Evolutionary conservation across 1,139 yeast genomes (phyloP).

Genomic region (Debaryomycetaceae sp.): DNA sequence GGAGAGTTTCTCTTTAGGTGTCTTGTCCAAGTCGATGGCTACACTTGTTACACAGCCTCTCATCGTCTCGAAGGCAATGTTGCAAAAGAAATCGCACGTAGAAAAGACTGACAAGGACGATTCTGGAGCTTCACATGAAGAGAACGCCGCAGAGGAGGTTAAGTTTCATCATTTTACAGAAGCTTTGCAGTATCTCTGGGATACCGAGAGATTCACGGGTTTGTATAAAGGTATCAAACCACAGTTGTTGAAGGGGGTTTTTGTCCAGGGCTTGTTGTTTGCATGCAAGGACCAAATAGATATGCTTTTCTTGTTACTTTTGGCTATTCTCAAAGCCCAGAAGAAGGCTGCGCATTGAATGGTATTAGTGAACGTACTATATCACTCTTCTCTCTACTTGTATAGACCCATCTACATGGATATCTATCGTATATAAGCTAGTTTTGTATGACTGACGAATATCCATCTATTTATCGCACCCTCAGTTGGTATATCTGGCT

Average conservation of each 20-base stretch:
- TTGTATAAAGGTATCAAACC: slow-evolving; percentile 81
- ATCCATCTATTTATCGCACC: too few species aligned
- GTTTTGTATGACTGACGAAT: too few species aligned
- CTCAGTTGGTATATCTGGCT: too few species aligned
- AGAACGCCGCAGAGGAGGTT: slow-evolving; percentile 23
- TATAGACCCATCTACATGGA: too few species aligned
- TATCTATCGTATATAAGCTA: too few species aligned
- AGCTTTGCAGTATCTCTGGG: slow-evolving; percentile 44
- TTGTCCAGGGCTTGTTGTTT: slow-evolving; percentile 82
- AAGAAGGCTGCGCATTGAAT: not conserved
- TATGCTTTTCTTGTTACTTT: slow-evolving; percentile 37
- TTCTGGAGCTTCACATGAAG: slow-evolving; percentile 25
- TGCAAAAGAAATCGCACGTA: slow-evolving; percentile 51
- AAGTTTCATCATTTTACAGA: slow-evolving; percentile 39
- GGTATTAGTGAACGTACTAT: too few species aligned
- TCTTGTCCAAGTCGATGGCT: slow-evolving; percentile 76
- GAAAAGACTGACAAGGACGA: slow-evolving; percentile 11
- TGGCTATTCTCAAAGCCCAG: slow-evolving; percentile 26
- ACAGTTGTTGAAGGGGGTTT: slow-evolving; percentile 75
- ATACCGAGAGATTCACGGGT: slow-evolving; percentile 35
- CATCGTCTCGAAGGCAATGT: slow-evolving; percentile 79
- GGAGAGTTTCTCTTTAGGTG: slow-evolving; percentile 73
- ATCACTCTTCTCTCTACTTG: too few species aligned
- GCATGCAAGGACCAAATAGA: slow-evolving; percentile 76
- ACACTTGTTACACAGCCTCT: slow-evolving; percentile 81